Conservation (phyloP, 2,329 filamentous ascomycete species). For the Seiridium cupressi region DNA sequence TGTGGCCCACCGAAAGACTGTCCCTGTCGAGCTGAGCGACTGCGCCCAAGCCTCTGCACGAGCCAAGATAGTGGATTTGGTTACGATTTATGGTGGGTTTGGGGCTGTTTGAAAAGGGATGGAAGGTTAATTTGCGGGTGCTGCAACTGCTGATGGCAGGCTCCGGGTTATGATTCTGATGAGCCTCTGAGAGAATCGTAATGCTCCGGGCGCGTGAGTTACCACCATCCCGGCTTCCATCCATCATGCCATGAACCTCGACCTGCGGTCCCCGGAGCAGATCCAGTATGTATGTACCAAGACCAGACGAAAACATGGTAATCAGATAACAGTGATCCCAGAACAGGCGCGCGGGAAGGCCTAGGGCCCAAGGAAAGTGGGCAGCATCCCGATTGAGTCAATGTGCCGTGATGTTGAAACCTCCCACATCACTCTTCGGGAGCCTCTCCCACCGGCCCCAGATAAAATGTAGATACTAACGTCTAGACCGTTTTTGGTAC, state of each 20-base stretch:
- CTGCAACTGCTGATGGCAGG: not conserved
- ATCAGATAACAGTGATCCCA: not conserved
- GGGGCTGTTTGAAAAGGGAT: not conserved
- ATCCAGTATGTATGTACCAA: not conserved
- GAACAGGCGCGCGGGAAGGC: not conserved
- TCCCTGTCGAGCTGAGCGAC: slow-evolving; percentile 8
- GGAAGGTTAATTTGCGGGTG: slow-evolving; percentile 4
- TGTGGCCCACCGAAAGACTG: not conserved
- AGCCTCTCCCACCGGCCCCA: slow-evolving; percentile 6
- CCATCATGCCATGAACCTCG: not conserved
- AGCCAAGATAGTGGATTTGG: not conserved
- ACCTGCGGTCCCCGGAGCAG: slow-evolving; percentile 1
- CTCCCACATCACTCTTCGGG: not conserved
- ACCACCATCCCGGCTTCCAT: no score
- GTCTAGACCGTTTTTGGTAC: slow-evolving; percentile 6
- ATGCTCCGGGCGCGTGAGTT: not conserved
- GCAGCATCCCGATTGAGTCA: not conserved
- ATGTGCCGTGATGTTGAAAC: slow-evolving; percentile 6
- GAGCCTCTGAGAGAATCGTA: not conserved
- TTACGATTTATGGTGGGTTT: not conserved
- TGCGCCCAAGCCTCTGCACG: slow-evolving; percentile 7
- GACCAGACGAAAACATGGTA: slow-evolving; percentile 2
- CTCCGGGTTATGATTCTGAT: not conserved
- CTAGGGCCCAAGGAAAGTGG: not conserved
- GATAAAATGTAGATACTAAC: not conserved